Percentiles rank a stretch among this genome's conserved stretches.
These are phyloP conservation scores for Scheffersomyces parashehatae DNA, from an alignment of 1,139 yeast genomes.

Conservation along the genomic window DNA sequence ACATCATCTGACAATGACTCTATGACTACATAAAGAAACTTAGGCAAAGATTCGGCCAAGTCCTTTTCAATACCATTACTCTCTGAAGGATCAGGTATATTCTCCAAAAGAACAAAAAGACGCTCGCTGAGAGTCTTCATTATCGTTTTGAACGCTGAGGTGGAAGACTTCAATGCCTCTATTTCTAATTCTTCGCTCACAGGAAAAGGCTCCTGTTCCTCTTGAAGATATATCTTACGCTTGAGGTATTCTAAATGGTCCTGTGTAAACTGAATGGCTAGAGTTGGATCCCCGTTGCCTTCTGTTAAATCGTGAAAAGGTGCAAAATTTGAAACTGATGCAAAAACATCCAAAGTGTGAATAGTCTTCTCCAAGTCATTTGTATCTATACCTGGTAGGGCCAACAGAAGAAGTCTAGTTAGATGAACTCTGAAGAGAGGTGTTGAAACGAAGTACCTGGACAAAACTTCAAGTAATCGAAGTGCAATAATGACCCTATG, in stretches of 20 bases:
- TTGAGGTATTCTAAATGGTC: slow-evolving; percentile 58
- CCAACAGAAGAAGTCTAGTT: slow-evolving; percentile 67
- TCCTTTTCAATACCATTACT: slow-evolving; percentile 51
- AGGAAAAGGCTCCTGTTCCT: slow-evolving; percentile 16
- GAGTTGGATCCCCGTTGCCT: slow-evolving; percentile 46
- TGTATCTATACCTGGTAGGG: slow-evolving; percentile 83
- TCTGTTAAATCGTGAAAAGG: slow-evolving; percentile 62
- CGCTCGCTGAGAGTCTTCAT: slow-evolving; percentile 59
- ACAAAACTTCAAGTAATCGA: slow-evolving; percentile 63
- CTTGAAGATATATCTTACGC: slow-evolving; percentile 25
- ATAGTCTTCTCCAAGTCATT: slow-evolving; percentile 81
- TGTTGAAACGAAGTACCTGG: slow-evolving; percentile 65
- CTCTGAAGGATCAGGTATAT: slow-evolving; percentile 64
- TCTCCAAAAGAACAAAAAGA: slow-evolving; percentile 68
- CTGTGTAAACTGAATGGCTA: slow-evolving; percentile 74
- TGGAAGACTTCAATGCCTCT: slow-evolving; percentile 69
- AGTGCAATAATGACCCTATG: slow-evolving; percentile 81
- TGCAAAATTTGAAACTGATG: slow-evolving; percentile 68
- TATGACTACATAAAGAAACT: slow-evolving; percentile 63
- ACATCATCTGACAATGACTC: slow-evolving; percentile 71
- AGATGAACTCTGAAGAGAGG: slow-evolving; percentile 77
- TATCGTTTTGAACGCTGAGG: slow-evolving; percentile 68
- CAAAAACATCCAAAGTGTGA: slow-evolving; percentile 68
- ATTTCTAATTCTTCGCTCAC: slow-evolving; percentile 48
- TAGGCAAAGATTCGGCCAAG: slow-evolving; percentile 60